phyloP scores from a whole-genome alignment of 1,139 yeast species.

The Pichia inconspicua region DNA sequence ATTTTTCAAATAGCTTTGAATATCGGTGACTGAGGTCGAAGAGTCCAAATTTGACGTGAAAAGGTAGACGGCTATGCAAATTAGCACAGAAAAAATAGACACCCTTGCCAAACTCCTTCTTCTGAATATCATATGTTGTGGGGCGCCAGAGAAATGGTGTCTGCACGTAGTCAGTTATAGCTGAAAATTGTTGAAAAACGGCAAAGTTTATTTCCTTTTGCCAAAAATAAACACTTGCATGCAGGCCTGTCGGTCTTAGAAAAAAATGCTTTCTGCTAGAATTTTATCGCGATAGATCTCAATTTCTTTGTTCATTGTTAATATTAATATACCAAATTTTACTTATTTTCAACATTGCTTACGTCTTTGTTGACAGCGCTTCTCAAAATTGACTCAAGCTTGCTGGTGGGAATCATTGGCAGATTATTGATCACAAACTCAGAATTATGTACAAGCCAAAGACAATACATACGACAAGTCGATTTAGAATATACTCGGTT shows the following conservation, averaged over 20 bases:
- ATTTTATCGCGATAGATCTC: too few relatives aligned
- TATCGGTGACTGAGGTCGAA: background rate
- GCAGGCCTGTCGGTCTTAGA: too few relatives aligned
- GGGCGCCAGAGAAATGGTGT: background rate
- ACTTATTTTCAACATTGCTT: too few relatives aligned
- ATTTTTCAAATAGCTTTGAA: background rate
- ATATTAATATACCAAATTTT: too few relatives aligned
- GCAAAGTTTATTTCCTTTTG: background rate
- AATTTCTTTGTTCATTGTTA: too few relatives aligned
- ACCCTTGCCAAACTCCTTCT: background rate
- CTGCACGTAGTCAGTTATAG: too few relatives aligned
- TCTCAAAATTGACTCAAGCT: too few relatives aligned
- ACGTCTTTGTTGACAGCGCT: too few relatives aligned
- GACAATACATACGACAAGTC: slow-evolving; percentile 8
- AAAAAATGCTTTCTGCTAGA: too few relatives aligned
- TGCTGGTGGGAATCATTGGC: too few relatives aligned
- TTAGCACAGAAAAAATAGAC: background rate
- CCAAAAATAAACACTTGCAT: background rate
- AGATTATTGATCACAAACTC: too few relatives aligned
- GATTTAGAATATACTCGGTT: slow-evolving; percentile 20
- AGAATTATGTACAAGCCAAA: background rate
- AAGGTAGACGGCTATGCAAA: background rate
- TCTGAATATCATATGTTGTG: background rate
- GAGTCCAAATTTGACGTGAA: background rate
- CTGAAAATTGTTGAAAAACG: too few relatives aligned